These are phyloP conservation scores for Candida pseudoviswanathii DNA, from an alignment of 1,139 yeast species.

Conservation along the genomic window DNA sequence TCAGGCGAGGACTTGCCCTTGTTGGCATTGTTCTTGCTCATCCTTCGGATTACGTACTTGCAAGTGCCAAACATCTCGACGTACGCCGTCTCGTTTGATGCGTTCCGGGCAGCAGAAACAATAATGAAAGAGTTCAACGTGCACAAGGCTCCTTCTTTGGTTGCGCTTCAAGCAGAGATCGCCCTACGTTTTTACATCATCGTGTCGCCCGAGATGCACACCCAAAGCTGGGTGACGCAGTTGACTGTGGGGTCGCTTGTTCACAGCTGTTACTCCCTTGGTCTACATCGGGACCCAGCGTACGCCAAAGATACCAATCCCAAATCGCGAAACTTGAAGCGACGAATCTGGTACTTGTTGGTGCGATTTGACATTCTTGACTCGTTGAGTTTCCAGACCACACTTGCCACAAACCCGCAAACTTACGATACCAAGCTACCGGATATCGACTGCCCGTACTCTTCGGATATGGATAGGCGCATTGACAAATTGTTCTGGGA, in stretches of 20 bases:
- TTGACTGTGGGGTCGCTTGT: conserved; percentile 38
- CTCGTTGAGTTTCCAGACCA: conserved; percentile 18
- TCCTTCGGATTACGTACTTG: conserved; percentile 31
- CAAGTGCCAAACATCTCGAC: conserved; percentile 21
- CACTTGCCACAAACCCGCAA: conserved; percentile 10
- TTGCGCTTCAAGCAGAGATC: conserved; percentile 49
- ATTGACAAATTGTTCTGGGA: conserved; percentile 18
- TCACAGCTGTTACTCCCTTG: conserved; percentile 52
- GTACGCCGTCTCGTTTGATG: conserved; percentile 33
- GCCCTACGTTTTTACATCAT: conserved; percentile 29
- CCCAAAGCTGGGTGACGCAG: conserved; percentile 19
- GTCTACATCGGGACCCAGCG: conserved; percentile 55
- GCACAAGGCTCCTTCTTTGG: conserved; percentile 43
- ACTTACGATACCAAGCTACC: conserved; percentile 29
- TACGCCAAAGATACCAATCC: conserved; percentile 24
- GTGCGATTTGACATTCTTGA: conserved; percentile 22
- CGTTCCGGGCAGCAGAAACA: conserved; percentile 30
- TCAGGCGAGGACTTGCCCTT: conserved; percentile 29
- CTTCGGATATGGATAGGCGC: conserved; percentile 22
- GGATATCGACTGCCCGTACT: conserved; percentile 16
- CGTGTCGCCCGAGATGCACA: conserved; percentile 32
- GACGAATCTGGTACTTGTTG: conserved; percentile 47
- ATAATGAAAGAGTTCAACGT: conserved; percentile 40
- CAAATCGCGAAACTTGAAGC: conserved; percentile 29
- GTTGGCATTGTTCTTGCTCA: conserved; percentile 26